Evolutionary conservation across 108 stramenopile genomes (phyloP).

Genomic region (Skeletonema menzelii): DNA sequence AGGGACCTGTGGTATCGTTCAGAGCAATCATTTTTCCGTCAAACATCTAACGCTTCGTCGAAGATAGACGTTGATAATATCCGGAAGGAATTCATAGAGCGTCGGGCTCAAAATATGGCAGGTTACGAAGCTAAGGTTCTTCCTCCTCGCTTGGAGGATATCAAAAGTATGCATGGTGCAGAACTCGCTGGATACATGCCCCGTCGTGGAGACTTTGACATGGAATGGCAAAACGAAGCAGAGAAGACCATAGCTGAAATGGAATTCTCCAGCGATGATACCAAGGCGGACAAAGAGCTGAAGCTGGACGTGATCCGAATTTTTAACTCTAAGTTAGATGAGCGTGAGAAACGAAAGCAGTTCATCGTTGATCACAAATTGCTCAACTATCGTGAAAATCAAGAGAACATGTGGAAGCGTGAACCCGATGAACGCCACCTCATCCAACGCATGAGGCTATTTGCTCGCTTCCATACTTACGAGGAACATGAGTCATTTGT

Average conservation of each 20-base stretch:
- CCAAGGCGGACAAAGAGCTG: conserved; percentile 74
- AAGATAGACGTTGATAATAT: conserved; percentile 62
- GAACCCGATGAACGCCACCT: conserved; percentile 91
- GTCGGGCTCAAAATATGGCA: conserved; percentile 45
- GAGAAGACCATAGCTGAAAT: conserved; percentile 90
- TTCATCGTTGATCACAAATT: conserved; percentile 81
- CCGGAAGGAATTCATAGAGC: conserved; percentile 73
- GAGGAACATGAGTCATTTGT: conserved; percentile 90
- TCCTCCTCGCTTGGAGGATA: conserved; percentile 76
- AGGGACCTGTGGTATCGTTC: conserved; percentile 76
- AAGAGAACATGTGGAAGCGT: conserved; percentile 56
- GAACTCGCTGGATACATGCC: conserved; percentile 91
- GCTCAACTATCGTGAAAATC: conserved; percentile 80
- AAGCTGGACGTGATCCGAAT: conserved; percentile 88
- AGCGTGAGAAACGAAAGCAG: conserved; percentile 82
- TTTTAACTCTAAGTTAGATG: conserved; percentile 89
- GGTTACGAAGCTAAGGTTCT: conserved; percentile 75
- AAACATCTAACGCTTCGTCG: conserved; percentile 33
- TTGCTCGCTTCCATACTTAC: conserved; percentile 88
- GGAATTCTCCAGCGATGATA: conserved; percentile 86
- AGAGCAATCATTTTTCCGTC: conserved; percentile 74
- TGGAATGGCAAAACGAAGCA: conserved; percentile 96
- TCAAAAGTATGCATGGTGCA: conserved; percentile 65
- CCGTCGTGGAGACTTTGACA: conserved; percentile 94
- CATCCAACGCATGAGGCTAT: conserved; percentile 85